These are phyloP conservation scores for Talaromyces stipitatus DNA, from an alignment of 495 filamentous ascomycete genomes.

Conservation along the genomic window DNA sequence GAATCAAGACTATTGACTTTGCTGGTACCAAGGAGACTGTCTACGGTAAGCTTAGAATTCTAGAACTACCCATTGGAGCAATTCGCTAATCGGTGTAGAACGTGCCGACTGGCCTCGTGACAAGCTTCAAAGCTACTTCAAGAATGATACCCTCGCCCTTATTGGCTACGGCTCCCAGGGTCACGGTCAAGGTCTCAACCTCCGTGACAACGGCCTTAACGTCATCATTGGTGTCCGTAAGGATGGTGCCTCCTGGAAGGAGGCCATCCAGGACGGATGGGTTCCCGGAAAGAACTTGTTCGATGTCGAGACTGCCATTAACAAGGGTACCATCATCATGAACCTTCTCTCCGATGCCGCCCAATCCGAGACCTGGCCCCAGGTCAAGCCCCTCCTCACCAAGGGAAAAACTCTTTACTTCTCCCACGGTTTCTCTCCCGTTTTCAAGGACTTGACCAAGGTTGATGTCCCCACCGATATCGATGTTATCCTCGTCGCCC, in stretches of 20 bases:
- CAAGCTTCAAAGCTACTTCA: slow-evolving; percentile 99
- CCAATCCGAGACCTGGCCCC: slow-evolving; percentile 96
- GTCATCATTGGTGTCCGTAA: slow-evolving; percentile 98
- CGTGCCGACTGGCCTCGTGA: slow-evolving; percentile 96
- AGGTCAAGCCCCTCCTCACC: slow-evolving; percentile 93
- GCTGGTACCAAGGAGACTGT: slow-evolving; percentile 88
- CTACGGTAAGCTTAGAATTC: slow-evolving; percentile 54
- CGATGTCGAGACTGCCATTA: slow-evolving; percentile 91
- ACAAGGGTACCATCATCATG: slow-evolving; percentile 93
- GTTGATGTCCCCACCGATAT: slow-evolving; percentile 92
- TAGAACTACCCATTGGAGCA: not conserved
- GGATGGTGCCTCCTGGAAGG: slow-evolving; percentile 96
- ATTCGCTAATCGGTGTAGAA: slow-evolving; percentile 44
- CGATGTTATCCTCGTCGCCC: slow-evolving; percentile 97
- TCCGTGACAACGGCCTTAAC: slow-evolving; percentile 97
- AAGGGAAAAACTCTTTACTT: slow-evolving; percentile 99
- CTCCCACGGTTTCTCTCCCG: slow-evolving; percentile 99
- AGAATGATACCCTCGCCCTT: slow-evolving; percentile 96
- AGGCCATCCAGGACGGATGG: slow-evolving; percentile 95
- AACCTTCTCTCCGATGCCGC: slow-evolving; percentile 97
- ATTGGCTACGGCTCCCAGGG: slow-evolving; percentile 99
- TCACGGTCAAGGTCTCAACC: slow-evolving; percentile 97
- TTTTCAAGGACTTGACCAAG: slow-evolving; percentile 99
- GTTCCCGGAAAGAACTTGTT: slow-evolving; percentile 97
- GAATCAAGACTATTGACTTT: slow-evolving; percentile 64